Base-by-base conservation (phyloP, 352 stramenopile genomes). In the Phytopythium oedochilum region DNA sequence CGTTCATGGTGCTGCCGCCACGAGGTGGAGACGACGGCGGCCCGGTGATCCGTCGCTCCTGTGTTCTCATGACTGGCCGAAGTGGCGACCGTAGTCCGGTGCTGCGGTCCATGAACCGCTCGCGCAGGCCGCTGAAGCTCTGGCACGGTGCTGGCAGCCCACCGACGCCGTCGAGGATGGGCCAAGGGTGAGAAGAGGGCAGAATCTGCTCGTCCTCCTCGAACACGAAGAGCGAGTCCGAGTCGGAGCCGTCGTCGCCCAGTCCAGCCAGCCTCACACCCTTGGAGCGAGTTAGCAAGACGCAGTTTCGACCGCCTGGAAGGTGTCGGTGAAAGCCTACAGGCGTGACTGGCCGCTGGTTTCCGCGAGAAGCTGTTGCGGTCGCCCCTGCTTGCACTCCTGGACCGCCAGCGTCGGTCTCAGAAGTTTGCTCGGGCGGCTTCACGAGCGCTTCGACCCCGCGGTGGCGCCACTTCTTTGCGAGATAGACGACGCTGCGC, bases 381-480 rank as follows among this genome's bases (percentile, higher is more conserved):
- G 9, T 28, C 0, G 20, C 9, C 1, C n/a, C n/a, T 5, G 8
- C 20, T 28, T n/a, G 1, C 1, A 7, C 23, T 2, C 36, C 36
- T 17, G 18, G 1, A 2, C 1, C 0, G 5, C n/a, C n/a, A n/a
- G n/a, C 22, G 20, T 45, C 39, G 4, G 6, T 17, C 20, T 43
- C 39, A 0, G 39, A 45, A n/a, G 20, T 11, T 28, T 45, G 64
- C 9, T 86, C 74, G 3, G 70, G 71, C 20, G 70, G 73, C 38
- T 72, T 78, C 7, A 88, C 68, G 2, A 88, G 58, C 35, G 80
- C 75, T 55, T 88, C 75, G 0, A 88, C 75, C 0, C 50, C 59
- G n/a, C 70, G 66, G 61, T 86, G 73, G 9, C 75, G 64, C 81
- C 81, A 92, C 57, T 91, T 88, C 62, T 87, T 85, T 22, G 78